These are phyloP conservation scores for Kalmusia sp. DNA, from an alignment of 2,329 filamentous ascomycete genomes.

Conservation along the genomic window DNA sequence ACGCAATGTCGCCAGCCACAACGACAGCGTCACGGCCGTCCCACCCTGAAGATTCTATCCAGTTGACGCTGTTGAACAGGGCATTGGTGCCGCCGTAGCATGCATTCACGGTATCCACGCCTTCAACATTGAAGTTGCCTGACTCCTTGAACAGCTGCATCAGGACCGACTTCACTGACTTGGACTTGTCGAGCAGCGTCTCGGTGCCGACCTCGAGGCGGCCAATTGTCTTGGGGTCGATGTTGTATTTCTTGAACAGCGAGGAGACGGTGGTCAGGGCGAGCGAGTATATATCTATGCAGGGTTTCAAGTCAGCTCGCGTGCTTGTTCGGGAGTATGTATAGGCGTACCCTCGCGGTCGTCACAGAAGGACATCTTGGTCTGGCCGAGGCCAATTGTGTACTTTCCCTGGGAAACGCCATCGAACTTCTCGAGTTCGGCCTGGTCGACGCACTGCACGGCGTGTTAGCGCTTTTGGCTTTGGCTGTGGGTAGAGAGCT, in stretches of 20 bases:
- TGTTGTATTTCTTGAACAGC: slow-evolving; percentile 60
- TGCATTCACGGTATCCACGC: slow-evolving; percentile 61
- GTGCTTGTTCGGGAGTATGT: background rate
- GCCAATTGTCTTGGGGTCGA: slow-evolving; percentile 59
- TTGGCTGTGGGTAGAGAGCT: background rate
- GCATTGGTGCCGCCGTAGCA: slow-evolving; percentile 64
- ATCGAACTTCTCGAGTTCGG: slow-evolving; percentile 63
- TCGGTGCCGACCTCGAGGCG: slow-evolving; percentile 62
- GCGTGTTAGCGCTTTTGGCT: slow-evolving; percentile 13
- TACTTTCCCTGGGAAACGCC: slow-evolving; percentile 60
- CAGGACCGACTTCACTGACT: slow-evolving; percentile 62
- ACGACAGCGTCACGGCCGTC: slow-evolving; percentile 61
- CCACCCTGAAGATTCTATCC: slow-evolving; percentile 62
- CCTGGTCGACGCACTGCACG: slow-evolving; percentile 59
- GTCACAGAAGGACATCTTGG: slow-evolving; percentile 63
- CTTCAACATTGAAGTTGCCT: slow-evolving; percentile 62
- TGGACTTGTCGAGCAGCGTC: slow-evolving; percentile 63
- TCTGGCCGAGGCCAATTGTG: slow-evolving; percentile 62
- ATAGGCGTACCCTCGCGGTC: slow-evolving; percentile 56
- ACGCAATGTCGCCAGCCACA: slow-evolving; percentile 60
- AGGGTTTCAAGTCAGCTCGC: slow-evolving; percentile 21
- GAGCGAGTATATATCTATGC: slow-evolving; percentile 61
- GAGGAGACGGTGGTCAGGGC: slow-evolving; percentile 60
- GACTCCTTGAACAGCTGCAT: slow-evolving; percentile 60
- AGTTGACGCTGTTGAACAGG: slow-evolving; percentile 62